Evolutionary conservation across 148 eudicot species (phyloP).

Genomic region (Rhododendron simsii): DNA sequence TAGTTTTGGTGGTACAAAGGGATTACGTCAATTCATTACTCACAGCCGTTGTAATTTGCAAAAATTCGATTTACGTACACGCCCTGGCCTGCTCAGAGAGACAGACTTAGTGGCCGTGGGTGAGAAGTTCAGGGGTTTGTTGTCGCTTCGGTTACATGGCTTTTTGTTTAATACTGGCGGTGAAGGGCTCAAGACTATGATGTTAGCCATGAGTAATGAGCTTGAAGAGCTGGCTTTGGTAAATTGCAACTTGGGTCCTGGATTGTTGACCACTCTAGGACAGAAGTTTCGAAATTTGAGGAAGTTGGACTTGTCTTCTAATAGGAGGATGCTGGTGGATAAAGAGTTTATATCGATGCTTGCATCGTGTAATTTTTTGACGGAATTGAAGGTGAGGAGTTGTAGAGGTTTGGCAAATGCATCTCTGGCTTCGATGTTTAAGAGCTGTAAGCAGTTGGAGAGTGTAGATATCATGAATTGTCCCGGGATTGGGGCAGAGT

Average conservation of each 20-base stretch:
- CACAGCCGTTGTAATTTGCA: slow-evolving; percentile 25
- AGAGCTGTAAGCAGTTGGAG: slow-evolving; percentile 33
- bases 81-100: slow-evolving; percentile 39
- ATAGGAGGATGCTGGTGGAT: slow-evolving; percentile 27
- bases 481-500: slow-evolving; percentile 26
- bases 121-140: slow-evolving; percentile 23
- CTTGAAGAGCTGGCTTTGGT: slow-evolving; percentile 47
- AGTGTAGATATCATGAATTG: slow-evolving; percentile 38
- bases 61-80: slow-evolving; percentile 47
- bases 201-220: slow-evolving; percentile 12
- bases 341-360: slow-evolving; percentile 47
- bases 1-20: slow-evolving; percentile 37
- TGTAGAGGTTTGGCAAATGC: slow-evolving; percentile 31
- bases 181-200: slow-evolving; percentile 35
- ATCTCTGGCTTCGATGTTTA: slow-evolving; percentile 20
- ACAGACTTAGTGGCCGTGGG: slow-evolving; percentile 36
- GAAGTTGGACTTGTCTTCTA: slow-evolving; percentile 48
- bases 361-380: slow-evolving; percentile 26
- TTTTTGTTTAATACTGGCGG: slow-evolving; percentile 42
- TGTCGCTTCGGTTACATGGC: slow-evolving; percentile 32
- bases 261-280: slow-evolving; percentile 35
- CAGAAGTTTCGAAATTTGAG: slow-evolving; percentile 34
- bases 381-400: slow-evolving; percentile 41
- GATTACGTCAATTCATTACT: slow-evolving; percentile 43
- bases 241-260: slow-evolving; percentile 43